Conservation (phyloP, 208 protist genomes). For the Leishmania martiniquensis region DNA sequence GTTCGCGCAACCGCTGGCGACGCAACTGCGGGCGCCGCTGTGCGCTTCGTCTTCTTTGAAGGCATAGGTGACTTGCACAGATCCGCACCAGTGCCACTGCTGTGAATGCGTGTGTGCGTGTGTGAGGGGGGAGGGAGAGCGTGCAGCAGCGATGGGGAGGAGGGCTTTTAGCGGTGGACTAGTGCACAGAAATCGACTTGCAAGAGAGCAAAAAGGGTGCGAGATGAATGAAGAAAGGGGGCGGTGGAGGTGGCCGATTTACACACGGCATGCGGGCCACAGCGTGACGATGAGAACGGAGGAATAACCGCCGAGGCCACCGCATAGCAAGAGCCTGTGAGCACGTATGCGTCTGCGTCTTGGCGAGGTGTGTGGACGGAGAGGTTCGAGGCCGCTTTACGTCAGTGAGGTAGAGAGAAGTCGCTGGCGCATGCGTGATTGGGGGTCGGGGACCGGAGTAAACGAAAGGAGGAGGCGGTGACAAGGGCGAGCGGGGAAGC, state of each 20-base stretch:
- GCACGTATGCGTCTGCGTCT: background rate
- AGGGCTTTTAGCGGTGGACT: background rate
- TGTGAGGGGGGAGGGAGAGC: background rate
- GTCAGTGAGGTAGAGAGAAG: background rate
- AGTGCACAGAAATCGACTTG: background rate
- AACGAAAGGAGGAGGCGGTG: background rate
- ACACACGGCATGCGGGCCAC: background rate
- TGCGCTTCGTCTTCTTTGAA: slow-evolving; percentile 16
- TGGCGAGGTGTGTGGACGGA: background rate
- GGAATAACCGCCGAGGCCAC: background rate
- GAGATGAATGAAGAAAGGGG: too few species aligned
- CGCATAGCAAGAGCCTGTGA: background rate
- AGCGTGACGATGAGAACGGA: background rate
- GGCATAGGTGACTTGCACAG: slow-evolving; percentile 10
- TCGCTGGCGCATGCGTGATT: background rate
- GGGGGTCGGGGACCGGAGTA: background rate
- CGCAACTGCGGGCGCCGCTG: slow-evolving; percentile 3
- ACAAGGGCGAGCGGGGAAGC: background rate
- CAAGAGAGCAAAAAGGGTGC: too few species aligned
- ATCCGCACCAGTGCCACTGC: background rate
- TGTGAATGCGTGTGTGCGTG: slow-evolving; percentile 2
- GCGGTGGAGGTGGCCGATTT: too few species aligned
- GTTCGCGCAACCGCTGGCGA: background rate
- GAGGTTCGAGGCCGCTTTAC: background rate
- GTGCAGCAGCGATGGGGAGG: background rate